Base-by-base conservation (phyloP, 495 filamentous ascomycete genomes). In the Aspergillus ellipticus region DNA sequence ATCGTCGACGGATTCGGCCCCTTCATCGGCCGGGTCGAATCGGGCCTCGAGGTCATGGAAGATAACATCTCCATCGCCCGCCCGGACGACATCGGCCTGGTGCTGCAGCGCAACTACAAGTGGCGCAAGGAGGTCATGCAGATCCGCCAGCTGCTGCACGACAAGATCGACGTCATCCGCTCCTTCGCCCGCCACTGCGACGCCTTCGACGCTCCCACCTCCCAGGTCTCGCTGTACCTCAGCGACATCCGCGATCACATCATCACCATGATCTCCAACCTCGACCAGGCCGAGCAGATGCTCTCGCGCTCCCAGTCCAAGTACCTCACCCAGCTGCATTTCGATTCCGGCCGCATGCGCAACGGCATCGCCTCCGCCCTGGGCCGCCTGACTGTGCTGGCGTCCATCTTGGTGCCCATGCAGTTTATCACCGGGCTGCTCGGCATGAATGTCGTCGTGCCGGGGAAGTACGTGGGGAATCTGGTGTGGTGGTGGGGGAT, bases 171-270 rank as follows among this genome's bases (percentile, higher is more conserved):
- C 65, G 92, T 97, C 50, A 89, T 97, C 57, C 86, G 85, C 51
- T 91, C 90, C 28, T 97, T 97, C 66, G 89, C 92, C 17, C 96
- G 96, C 66, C 85, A 91, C 49, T 96, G 92, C 79, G 95, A 92
- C 70, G 88, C 90, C 73, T 82, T 85, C 56, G 85, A 90, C 21
- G 88, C 92, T 7, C 86, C 92, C 0, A 83, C 88, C 4, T 87
- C 87, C 68, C 89, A 96, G 64, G 92, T 97, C 58, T 89, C 88
- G 13, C 79, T 96, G 55, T 97, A 96, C 65, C 80, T 97, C 0
- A 86, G 88, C 51, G 92, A 96, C 73, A 93, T 96, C 56, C 91
- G 96, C 67, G 92, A 97, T 69, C 92, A 97, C 77, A 90, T 97
- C 39, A 84, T 97, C 26, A 96, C 92, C 54, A 96, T 96, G 92